Percentiles rank a stretch among this genome's conserved stretches.
These are phyloP conservation scores for Wickerhamiella alocasiicola DNA, from an alignment of 805 yeast genomes.

Conservation along the genomic window DNA sequence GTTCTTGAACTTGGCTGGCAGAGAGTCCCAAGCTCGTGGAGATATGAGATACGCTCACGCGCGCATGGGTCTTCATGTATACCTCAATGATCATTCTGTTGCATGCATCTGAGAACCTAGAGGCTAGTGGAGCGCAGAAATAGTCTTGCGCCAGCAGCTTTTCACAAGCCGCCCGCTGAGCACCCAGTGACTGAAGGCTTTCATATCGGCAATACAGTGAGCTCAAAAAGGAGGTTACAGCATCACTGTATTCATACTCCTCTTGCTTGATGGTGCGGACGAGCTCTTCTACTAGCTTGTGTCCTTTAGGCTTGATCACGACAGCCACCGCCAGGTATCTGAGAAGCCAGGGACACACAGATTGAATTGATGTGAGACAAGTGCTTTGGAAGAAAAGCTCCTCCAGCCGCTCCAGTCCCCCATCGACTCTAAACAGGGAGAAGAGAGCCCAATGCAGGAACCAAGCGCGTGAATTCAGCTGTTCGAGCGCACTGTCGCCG, in stretches of 20 bases:
- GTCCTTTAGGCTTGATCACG: constrained; percentile 28
- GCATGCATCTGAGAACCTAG: constrained; percentile 35
- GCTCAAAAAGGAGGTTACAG: constrained; percentile 45
- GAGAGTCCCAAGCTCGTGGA: constrained; percentile 35
- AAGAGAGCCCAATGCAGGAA: constrained; percentile 57
- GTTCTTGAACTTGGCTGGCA: constrained; percentile 38
- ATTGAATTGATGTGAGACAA: constrained; percentile 54
- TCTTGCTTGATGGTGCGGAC: constrained; percentile 48
- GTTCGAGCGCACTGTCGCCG: constrained; percentile 35
- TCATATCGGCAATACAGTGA: constrained; percentile 42
- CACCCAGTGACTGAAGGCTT: constrained; percentile 43
- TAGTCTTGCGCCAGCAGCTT: constrained; percentile 42
- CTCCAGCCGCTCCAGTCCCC: constrained; percentile 41
- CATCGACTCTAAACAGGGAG: constrained; percentile 43
- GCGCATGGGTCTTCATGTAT: constrained; percentile 41
- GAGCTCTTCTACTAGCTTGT: constrained; percentile 45
- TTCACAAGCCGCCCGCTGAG: constrained; percentile 37
- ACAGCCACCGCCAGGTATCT: constrained; percentile 57
- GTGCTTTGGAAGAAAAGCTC: constrained; percentile 49
- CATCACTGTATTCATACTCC: constrained; percentile 52
- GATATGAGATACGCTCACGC: constrained; percentile 35
- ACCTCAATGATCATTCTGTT: constrained; percentile 42
- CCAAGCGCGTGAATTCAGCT: constrained; percentile 54
- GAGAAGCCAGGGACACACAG: constrained; percentile 58
- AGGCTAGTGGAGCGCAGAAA: constrained; percentile 37